These are phyloP conservation scores for Craspedostauros australis DNA, from an alignment of 108 stramenopile species.

Conservation along the genomic window DNA sequence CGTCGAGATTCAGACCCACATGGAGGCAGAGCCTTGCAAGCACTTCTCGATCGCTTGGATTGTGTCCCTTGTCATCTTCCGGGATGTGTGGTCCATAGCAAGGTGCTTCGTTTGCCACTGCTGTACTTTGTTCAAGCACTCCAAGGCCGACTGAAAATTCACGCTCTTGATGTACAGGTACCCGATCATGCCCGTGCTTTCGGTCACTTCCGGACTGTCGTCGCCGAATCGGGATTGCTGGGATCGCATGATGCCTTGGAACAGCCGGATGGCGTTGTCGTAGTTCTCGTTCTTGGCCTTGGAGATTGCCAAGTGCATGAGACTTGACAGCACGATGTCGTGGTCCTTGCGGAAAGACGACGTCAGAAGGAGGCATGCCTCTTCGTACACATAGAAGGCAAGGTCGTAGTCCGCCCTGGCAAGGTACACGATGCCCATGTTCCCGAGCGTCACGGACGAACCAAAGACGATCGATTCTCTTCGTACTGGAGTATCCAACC, in stretches of 20 bases:
- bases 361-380: conserved; percentile 44
- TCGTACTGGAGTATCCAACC: conserved; percentile 35
- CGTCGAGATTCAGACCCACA: no score
- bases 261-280: conserved; percentile 26
- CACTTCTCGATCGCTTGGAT: conserved; percentile 9
- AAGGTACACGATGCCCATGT: conserved; percentile 50
- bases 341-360: conserved; percentile 44
- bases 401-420: conserved; percentile 18
- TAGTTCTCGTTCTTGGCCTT: conserved; percentile 20
- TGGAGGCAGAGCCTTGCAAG: conserved; percentile 1
- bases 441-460: conserved; percentile 38
- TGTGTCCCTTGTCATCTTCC: conserved; percentile 14
- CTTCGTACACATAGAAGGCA: conserved; percentile 41
- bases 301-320: conserved; percentile 31
- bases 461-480: conserved; percentile 44
- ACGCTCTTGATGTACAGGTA: conserved; percentile 9
- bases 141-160: conserved; percentile 27
- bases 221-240: conserved; percentile 31
- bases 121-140: conserved; percentile 15
- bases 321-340: conserved; percentile 17
- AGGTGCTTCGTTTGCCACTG: conserved; percentile 39
- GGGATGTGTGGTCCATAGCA: conserved; percentile 14
- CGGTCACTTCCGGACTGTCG: conserved; percentile 17
- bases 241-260: conserved; percentile 19
- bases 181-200: conserved; percentile 42